A percentile compares a stretch with the other conserved stretches of the same genome.
Evolutionary conservation across 1,284 basidiomycete genomes (phyloP).

Genomic region (Apiotrichum mycotoxinovorans): DNA sequence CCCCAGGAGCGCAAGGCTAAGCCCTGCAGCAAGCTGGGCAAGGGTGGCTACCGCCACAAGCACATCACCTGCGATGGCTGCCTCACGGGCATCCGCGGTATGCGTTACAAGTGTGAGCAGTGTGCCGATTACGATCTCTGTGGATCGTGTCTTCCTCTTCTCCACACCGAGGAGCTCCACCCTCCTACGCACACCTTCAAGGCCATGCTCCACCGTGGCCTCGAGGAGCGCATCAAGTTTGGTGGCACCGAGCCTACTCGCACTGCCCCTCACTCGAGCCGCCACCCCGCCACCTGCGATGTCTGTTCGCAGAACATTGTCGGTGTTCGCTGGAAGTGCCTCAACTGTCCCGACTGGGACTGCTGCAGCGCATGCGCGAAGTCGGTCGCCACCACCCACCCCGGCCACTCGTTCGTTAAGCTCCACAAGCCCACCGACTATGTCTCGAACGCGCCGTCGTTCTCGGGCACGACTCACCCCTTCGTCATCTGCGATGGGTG

Average conservation of each 20-base stretch:
- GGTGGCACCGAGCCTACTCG: constrained; percentile 21
- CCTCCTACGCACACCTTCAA: constrained; percentile 40
- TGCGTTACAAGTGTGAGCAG: constrained; percentile 47
- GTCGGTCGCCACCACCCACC: constrained; percentile 66
- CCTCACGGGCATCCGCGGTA: constrained; percentile 40
- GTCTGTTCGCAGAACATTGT: constrained; percentile 39
- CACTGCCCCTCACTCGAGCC: constrained; percentile 12
- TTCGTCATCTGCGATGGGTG: constrained; percentile 46
- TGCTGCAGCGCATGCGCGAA: constrained; percentile 68
- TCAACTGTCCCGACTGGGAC: constrained; percentile 51
- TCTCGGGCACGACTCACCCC: constrained; percentile 44
- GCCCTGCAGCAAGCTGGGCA: constrained; percentile 22
- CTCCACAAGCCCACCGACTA: constrained; percentile 58
- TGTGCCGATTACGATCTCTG: constrained; percentile 48
- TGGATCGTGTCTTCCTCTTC: constrained; percentile 41
- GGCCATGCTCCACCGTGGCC: constrained; percentile 44
- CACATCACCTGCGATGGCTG: constrained; percentile 47
- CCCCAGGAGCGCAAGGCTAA: constrained; percentile 9
- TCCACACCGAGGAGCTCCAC: constrained; percentile 42
- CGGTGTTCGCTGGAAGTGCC: constrained; percentile 49
- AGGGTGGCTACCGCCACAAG: constrained; percentile 44
- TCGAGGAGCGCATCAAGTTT: constrained; percentile 41
- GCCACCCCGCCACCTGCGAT: constrained; percentile 45
- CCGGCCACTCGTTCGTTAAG: constrained; percentile 70
- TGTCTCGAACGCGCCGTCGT: constrained; percentile 21